Conservation (phyloP, 108 stramenopile species). For the Conticribra weissflogii region DNA sequence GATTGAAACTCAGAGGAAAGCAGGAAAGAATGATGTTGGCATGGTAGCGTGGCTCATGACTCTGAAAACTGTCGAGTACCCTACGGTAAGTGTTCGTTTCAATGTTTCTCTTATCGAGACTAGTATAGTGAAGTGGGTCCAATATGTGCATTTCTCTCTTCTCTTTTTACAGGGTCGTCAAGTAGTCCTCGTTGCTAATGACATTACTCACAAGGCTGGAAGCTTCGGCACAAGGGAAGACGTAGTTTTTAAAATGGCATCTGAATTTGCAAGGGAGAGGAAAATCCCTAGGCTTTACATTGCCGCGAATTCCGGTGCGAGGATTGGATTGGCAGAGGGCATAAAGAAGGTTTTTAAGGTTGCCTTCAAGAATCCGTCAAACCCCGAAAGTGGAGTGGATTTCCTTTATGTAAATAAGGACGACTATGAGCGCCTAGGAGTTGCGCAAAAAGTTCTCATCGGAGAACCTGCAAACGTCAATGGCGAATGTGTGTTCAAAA, state of each 20-base stretch:
- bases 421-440: slow-evolving; percentile 80
- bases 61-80: slow-evolving; percentile 96
- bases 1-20: slow-evolving; percentile 77
- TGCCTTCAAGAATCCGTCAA: slow-evolving; percentile 91
- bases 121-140: no score
- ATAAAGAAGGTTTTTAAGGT: slow-evolving; percentile 94
- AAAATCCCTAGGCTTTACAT: slow-evolving; percentile 94
- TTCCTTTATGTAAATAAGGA: slow-evolving; percentile 92
- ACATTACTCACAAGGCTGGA: slow-evolving; percentile 97
- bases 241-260: slow-evolving; percentile 95
- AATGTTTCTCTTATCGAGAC: not conserved
- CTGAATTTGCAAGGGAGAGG: slow-evolving; percentile 86
- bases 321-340: slow-evolving; percentile 97
- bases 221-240: slow-evolving; percentile 99
- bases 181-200: slow-evolving; percentile 98
- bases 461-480: slow-evolving; percentile 53
- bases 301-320: slow-evolving; percentile 91
- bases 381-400: slow-evolving; percentile 95
- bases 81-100: slow-evolving; percentile 66
- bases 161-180: slow-evolving; percentile 71
- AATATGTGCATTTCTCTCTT: no score
- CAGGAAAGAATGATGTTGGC: slow-evolving; percentile 97
- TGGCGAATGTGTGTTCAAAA: slow-evolving; percentile 71
- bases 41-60: slow-evolving; percentile 99
- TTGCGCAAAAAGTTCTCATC: slow-evolving; percentile 43